Evolutionary conservation across 495 filamentous ascomycete genomes (phyloP).

Genomic region (Parathielavia appendiculata): DNA sequence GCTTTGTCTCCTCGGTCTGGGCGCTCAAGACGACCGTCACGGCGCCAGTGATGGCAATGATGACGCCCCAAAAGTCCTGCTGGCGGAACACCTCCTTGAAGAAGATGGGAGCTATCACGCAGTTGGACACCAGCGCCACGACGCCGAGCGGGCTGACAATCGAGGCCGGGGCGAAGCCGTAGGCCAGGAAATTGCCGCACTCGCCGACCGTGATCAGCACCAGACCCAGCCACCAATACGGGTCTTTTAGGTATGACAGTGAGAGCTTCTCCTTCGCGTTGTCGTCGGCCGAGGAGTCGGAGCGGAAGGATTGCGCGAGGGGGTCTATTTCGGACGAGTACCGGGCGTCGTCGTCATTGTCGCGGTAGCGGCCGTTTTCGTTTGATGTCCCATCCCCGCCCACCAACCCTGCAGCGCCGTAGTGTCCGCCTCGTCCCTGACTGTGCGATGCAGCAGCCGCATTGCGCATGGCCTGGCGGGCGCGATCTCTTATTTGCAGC

Average conservation of each 20-base stretch:
- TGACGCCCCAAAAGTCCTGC: slow-evolving; percentile 83
- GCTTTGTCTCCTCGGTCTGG: slow-evolving; percentile 79
- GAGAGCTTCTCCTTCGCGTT: slow-evolving; percentile 33
- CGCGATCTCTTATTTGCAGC: slow-evolving; percentile 43
- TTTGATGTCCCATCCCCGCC: slow-evolving; percentile 24
- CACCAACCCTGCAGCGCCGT: slow-evolving; percentile 21
- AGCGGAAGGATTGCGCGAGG: slow-evolving; percentile 44
- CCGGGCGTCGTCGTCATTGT: slow-evolving; percentile 29
- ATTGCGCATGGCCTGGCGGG: slow-evolving; percentile 42
- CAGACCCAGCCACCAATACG: slow-evolving; percentile 94
- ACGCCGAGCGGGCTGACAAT: slow-evolving; percentile 97
- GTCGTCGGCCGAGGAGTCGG: slow-evolving; percentile 37
- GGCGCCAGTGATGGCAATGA: slow-evolving; percentile 79
- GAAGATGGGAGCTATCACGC: slow-evolving; percentile 87
- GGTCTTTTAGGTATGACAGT: slow-evolving; percentile 69
- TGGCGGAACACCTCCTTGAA: slow-evolving; percentile 81
- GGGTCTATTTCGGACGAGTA: slow-evolving; percentile 44
- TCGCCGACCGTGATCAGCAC: slow-evolving; percentile 89
- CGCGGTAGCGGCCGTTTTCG: slow-evolving; percentile 21
- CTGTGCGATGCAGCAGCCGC: slow-evolving; percentile 1
- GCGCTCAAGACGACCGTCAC: slow-evolving; percentile 91
- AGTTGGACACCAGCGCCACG: slow-evolving; percentile 91
- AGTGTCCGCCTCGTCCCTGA: slow-evolving; percentile 26
- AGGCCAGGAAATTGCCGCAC: slow-evolving; percentile 92
- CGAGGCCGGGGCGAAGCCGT: slow-evolving; percentile 96